phyloP scores from a whole-genome alignment of 371 early-diverging fungal species.

The Funneliformis caledonium region DNA sequence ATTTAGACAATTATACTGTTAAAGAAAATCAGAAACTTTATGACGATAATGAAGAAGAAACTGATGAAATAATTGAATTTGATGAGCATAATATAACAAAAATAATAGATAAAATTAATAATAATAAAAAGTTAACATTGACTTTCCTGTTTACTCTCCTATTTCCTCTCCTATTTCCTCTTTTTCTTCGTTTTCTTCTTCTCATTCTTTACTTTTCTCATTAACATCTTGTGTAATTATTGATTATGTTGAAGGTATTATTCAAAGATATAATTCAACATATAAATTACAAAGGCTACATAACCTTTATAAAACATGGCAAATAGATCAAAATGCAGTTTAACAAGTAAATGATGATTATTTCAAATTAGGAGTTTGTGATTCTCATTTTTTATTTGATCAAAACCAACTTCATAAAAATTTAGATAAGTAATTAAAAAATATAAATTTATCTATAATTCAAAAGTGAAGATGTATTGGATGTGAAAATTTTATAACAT shows the following conservation, averaged over 20 bases:
- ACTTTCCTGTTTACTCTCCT: too few species aligned
- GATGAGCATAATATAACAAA: too few species aligned
- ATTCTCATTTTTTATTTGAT: slow-evolving; percentile 16
- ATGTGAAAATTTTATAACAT: neutral
- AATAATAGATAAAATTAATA: too few species aligned
- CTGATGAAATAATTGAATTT: too few species aligned
- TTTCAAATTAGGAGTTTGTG: neutral
- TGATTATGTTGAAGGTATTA: neutral
- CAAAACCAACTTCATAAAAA: neutral
- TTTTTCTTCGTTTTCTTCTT: too few species aligned
- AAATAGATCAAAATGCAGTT: neutral
- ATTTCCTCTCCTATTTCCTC: too few species aligned
- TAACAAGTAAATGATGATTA: neutral
- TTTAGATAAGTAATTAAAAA: too few species aligned
- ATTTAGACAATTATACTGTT: too few species aligned
- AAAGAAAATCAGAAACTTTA: too few species aligned
- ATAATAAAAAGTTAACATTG: too few species aligned
- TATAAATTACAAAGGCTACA: neutral
- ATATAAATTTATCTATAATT: neutral
- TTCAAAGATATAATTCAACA: neutral
- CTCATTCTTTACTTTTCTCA: too few species aligned
- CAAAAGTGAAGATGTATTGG: neutral
- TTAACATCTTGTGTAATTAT: neutral
- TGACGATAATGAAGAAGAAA: too few species aligned
- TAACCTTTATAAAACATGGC: neutral